A percentile compares a stretch with the other conserved stretches of the same genome.
These are phyloP conservation scores for Stentor coeruleus DNA, from an alignment of 73 alveolate genomes.

Conservation along the genomic window DNA sequence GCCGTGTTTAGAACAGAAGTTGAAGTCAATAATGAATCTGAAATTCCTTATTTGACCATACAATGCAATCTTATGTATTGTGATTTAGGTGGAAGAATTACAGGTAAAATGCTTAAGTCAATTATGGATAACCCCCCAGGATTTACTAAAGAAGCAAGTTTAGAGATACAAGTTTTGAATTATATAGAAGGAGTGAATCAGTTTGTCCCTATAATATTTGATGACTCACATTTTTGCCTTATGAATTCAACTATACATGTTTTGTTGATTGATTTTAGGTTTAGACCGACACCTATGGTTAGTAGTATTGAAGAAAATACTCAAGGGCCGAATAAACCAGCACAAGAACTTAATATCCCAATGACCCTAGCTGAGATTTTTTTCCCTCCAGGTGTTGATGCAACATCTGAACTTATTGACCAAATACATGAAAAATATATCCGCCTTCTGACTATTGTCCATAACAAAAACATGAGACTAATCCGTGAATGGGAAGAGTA, in stretches of 20 bases:
- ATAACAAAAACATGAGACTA: not conserved
- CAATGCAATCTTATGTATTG: conserved; percentile 13
- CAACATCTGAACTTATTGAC: conserved; percentile 20
- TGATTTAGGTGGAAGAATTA: conserved; percentile 3
- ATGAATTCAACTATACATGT: conserved; percentile 36
- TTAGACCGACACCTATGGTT: conserved; percentile 24
- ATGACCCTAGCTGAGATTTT: not conserved
- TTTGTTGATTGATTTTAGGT: conserved; percentile 32
- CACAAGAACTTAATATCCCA: not conserved
- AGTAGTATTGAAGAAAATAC: not conserved
- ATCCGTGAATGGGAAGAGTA: not conserved
- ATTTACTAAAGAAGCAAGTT: conserved; percentile 23
- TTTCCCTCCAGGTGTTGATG: not conserved
- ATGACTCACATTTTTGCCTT: conserved; percentile 39
- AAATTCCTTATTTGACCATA: not conserved
- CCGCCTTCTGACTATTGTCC: not conserved
- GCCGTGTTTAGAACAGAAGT: conserved; percentile 33
- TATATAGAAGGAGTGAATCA: conserved; percentile 32
- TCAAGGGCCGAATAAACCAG: not conserved
- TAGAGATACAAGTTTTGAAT: conserved; percentile 1
- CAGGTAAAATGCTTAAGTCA: not conserved
- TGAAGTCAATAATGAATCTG: conserved; percentile 22
- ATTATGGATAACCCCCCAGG: conserved; percentile 2
- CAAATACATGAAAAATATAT: not conserved
- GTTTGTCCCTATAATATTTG: conserved; percentile 45